Percentiles rank a stretch among this genome's conserved stretches.
These are phyloP conservation scores for Eucalyptus curtisii DNA, from an alignment of 345 rosid genomes.

Conservation along the genomic window DNA sequence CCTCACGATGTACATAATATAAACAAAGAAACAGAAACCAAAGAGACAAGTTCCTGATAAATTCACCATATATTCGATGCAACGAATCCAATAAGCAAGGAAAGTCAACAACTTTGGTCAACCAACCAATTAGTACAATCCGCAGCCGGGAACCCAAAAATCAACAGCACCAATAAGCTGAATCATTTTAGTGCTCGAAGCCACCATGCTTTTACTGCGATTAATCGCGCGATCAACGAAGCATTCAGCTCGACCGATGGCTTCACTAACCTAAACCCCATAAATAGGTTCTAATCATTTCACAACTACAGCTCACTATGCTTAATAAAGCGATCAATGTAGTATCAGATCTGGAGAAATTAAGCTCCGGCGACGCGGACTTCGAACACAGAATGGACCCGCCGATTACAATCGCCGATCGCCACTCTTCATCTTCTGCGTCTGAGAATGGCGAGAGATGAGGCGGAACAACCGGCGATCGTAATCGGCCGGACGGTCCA, in stretches of 20 bases:
- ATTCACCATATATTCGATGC: neutral
- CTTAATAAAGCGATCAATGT: neutral
- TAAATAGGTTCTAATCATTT: neutral
- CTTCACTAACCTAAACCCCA: neutral
- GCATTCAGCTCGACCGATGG: neutral
- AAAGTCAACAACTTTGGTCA: neutral
- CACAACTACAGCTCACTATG: neutral
- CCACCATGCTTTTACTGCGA: neutral
- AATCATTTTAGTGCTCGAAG: neutral
- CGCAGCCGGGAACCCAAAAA: neutral
- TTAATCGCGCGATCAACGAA: neutral
- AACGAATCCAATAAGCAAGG: neutral
- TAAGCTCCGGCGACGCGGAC: neutral
- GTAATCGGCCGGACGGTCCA: neutral
- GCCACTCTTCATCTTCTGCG: neutral
- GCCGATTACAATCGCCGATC: neutral
- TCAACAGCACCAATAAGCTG: neutral
- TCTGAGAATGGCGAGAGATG: neutral
- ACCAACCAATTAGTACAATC: neutral
- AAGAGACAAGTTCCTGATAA: neutral
- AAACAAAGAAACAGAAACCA: neutral
- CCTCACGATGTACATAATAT: neutral
- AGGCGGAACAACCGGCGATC: neutral
- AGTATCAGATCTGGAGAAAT: neutral
- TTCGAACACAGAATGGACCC: neutral